Evolutionary conservation across 495 filamentous ascomycete genomes (phyloP), one percentile per base, ranked within the genome.

Genomic region (Neurospora sp.): DNA sequence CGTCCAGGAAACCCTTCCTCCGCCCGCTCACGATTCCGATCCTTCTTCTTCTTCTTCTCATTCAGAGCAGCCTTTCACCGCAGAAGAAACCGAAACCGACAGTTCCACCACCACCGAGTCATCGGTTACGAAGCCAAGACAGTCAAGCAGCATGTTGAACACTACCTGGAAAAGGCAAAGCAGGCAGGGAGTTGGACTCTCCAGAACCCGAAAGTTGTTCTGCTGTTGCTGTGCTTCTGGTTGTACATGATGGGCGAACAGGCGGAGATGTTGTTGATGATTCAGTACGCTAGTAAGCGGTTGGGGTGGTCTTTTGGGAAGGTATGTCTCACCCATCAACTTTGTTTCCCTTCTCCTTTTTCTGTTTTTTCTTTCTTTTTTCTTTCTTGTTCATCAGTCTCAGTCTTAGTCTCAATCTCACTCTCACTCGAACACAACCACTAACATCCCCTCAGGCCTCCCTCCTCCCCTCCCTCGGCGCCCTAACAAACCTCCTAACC

Each of bases 261-360:
- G 41, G 74, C 66, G 27, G 72, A 27, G 16, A 71, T 68, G 69
- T 22, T 77, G 83, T 69, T 74, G 80, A n/a, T 75, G 79, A 70
- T 75, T 16, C 88, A 88, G 70, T 90, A 89, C 75, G 81, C 87
- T 11, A 87, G 85, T n/a, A 86, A 84, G 7, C 81, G 87, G 12
- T 88, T 86, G 73, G 76, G 78, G 27, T 87, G 87, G 84, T 81
- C 82, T 6, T 74, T 90, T 0, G 73, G 72, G 10, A 42, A 76
- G 39, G 74, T 16, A 35, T 35, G 35, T 35, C 35, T 31, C 42
- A 6, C 16, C 5, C 18, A 18, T n/a, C 10, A 8, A 10, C 2
- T 20, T 46, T n/a, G n/a, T n/a, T n/a, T n/a, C n/a, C n/a, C n/a
- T n/a, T n/a, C n/a, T n/a, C n/a, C n/a, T n/a, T n/a, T n/a, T n/a